phyloP scores from a whole-genome alignment of 306 rosid species.

The Trichosanthes truncata region DNA sequence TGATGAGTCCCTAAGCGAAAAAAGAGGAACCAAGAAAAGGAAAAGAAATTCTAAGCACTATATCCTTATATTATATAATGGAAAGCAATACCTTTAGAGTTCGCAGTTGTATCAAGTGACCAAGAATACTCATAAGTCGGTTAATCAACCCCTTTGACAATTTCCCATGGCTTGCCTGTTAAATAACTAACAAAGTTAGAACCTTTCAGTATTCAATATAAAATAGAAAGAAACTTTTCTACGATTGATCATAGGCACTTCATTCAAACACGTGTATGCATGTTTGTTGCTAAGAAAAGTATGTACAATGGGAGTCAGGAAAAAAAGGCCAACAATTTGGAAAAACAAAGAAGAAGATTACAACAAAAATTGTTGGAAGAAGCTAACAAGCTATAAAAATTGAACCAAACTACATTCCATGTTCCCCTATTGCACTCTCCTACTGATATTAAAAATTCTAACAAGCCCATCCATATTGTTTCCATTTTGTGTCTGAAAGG shows the following conservation, averaged over 20 bases:
- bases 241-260: neutral
- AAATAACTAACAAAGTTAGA: constrained; percentile 22
- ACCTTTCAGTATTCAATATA: neutral
- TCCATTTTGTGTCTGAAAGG: neutral
- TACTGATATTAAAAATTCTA: neutral
- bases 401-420: neutral
- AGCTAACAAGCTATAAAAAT: neutral
- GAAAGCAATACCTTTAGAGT: constrained; percentile 64
- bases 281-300: neutral
- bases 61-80: neutral
- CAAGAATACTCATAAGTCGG: constrained; percentile 90
- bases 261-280: neutral
- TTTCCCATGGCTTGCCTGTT: constrained; percentile 95
- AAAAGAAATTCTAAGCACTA: neutral
- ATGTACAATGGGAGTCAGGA: neutral
- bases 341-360: neutral
- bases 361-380: neutral
- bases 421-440: neutral
- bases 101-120: constrained; percentile 94
- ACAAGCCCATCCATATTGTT: neutral
- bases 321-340: neutral
- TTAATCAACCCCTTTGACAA: constrained; percentile 74
- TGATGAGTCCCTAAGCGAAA: neutral
- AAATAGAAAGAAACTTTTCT: neutral
- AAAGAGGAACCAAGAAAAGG: neutral